These are phyloP conservation scores for Filobasidium wieringae DNA, from an alignment of 768 basidiomycete genomes.

Conservation along the genomic window DNA sequence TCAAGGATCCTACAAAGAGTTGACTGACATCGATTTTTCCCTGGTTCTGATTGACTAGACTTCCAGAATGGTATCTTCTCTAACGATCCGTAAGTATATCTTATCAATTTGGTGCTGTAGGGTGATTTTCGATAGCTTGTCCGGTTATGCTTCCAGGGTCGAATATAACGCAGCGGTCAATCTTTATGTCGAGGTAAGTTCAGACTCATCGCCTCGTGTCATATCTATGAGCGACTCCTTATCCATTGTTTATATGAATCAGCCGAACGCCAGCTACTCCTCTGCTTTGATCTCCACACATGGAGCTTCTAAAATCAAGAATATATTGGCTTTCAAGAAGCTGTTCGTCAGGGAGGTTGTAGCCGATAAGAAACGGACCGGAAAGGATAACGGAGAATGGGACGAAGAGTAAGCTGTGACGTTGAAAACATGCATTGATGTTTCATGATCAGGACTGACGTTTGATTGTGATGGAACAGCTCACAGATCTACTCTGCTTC, in stretches of 20 bases:
- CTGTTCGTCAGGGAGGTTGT: conserved; percentile 4
- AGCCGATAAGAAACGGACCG: background rate
- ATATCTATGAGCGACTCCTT: too few relatives aligned
- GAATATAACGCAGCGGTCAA: conserved; percentile 16
- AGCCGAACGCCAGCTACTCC: conserved; percentile 10
- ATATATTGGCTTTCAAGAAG: conserved; percentile 7
- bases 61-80: conserved; percentile 7
- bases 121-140: background rate
- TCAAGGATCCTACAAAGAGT: too few relatives aligned
- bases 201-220: background rate
- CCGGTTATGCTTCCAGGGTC: background rate
- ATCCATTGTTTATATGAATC: too few relatives aligned
- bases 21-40: too few relatives aligned
- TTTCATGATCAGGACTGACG: too few relatives aligned
- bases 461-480: too few relatives aligned
- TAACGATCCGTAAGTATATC: conserved; percentile 5
- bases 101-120: background rate
- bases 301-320: conserved; percentile 14
- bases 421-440: too few relatives aligned
- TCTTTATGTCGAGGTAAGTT: conserved; percentile 11
- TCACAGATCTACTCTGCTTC: conserved; percentile 9
- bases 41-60: too few relatives aligned
- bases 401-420: conserved; percentile 13
- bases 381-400: conserved; percentile 3
- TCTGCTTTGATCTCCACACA: conserved; percentile 12